phyloP scores from a whole-genome alignment of 495 filamentous ascomycete genomes.

The Penicillium bovifimosum region DNA sequence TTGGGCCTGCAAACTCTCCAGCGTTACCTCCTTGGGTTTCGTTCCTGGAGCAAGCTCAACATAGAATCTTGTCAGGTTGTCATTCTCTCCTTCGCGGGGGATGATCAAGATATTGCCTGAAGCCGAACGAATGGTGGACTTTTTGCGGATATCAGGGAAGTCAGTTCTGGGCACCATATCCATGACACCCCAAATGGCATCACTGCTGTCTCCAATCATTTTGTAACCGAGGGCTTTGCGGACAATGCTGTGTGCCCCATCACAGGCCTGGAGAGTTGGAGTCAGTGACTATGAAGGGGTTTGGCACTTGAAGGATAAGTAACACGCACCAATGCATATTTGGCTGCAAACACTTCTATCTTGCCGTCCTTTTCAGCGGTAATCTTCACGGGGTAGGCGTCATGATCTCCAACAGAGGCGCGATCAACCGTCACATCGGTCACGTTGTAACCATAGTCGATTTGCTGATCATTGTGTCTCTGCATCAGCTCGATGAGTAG shows the following conservation, averaged over 20 bases:
- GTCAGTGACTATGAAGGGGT: background rate
- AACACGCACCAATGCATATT: conserved; percentile 59
- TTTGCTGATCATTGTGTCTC: conserved; percentile 36
- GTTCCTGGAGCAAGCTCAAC: conserved; percentile 59
- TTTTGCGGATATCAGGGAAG: conserved; percentile 77
- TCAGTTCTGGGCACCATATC: conserved; percentile 68
- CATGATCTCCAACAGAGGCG: conserved; percentile 29
- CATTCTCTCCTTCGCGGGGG: conserved; percentile 58
- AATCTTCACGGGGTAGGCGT: conserved; percentile 50
- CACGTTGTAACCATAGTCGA: conserved; percentile 61
- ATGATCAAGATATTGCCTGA: conserved; percentile 65
- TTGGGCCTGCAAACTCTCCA: conserved; percentile 52
- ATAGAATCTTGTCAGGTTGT: conserved; percentile 64
- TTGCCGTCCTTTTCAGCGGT: conserved; percentile 47
- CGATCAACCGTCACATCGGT: conserved; percentile 48
- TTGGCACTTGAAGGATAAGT: background rate
- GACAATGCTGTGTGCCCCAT: conserved; percentile 70
- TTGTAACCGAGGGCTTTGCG: conserved; percentile 61
- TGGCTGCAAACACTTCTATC: conserved; percentile 52
- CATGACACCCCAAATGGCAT: conserved; percentile 79
- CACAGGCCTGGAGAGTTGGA: conserved; percentile 53
- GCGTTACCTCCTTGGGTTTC: conserved; percentile 32
- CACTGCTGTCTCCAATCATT: conserved; percentile 70
- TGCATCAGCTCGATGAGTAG: conserved; percentile 51
- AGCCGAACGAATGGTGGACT: conserved; percentile 57